These are phyloP conservation scores for Skeletonema menzelii DNA, from an alignment of 108 stramenopile species.

Conservation along the genomic window DNA sequence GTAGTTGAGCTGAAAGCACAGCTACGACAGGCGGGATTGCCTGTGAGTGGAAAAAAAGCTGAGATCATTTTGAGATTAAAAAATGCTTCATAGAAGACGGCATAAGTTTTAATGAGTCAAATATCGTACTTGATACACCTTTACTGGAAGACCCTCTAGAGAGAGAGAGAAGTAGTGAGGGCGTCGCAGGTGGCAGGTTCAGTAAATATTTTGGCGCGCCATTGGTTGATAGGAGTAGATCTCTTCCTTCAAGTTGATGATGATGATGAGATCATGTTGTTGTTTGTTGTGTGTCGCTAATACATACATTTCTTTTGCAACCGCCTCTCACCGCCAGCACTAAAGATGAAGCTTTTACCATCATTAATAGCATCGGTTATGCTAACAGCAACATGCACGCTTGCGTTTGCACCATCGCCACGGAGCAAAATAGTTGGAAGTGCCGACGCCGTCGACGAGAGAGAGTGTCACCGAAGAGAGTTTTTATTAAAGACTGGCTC, in stretches of 20 bases:
- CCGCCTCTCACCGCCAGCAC: too few species aligned
- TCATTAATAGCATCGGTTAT: not conserved
- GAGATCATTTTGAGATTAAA: slow-evolving; percentile 5
- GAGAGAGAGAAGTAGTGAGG: too few species aligned
- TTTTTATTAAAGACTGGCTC: slow-evolving; percentile 7
- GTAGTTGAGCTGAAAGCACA: slow-evolving; percentile 8
- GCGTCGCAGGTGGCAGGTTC: too few species aligned
- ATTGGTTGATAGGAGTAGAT: too few species aligned
- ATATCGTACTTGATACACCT: too few species aligned
- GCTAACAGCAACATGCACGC: not conserved
- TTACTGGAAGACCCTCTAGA: too few species aligned
- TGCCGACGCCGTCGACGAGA: not conserved
- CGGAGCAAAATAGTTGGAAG: not conserved
- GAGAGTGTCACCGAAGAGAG: not conserved
- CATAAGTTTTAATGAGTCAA: too few species aligned
- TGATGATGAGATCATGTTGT: too few species aligned
- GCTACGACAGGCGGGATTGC: slow-evolving; percentile 4
- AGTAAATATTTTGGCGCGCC: too few species aligned
- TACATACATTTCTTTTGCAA: too few species aligned
- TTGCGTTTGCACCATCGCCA: not conserved
- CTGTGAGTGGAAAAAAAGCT: slow-evolving; percentile 14
- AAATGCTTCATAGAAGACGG: slow-evolving; percentile 1
- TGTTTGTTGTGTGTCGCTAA: too few species aligned
- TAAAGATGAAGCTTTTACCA: not conserved
- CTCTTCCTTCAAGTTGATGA: too few species aligned